These are phyloP conservation scores for Saccharomycopsis crataegensis DNA, from an alignment of 1,139 yeast species.

Conservation along the genomic window DNA sequence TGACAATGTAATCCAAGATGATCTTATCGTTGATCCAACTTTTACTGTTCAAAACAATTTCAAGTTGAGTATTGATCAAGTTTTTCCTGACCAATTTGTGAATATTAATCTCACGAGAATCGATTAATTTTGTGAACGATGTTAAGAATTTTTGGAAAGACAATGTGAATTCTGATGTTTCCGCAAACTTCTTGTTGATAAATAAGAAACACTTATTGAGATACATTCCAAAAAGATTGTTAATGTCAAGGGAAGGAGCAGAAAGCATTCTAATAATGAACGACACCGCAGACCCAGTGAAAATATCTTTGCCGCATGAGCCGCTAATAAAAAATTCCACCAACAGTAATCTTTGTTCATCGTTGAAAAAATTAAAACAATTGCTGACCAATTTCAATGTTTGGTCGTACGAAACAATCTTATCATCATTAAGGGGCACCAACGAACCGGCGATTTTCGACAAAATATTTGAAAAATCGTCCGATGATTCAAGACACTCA, in stretches of 20 bases:
- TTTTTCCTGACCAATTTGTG: conserved; percentile 41
- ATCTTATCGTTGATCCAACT: conserved; percentile 38
- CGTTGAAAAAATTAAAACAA: neutral
- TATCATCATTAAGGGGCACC: neutral
- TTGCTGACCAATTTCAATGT: neutral
- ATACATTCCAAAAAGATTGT: conserved; percentile 24
- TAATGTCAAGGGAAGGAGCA: neutral
- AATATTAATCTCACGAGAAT: conserved; percentile 28
- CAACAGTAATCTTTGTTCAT: neutral
- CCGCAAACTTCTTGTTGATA: conserved; percentile 59
- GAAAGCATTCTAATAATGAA: neutral
- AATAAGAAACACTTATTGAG: conserved; percentile 43
- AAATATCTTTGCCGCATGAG: neutral
- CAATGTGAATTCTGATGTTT: conserved; percentile 31
- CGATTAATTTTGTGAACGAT: conserved; percentile 28
- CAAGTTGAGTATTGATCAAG: conserved; percentile 59
- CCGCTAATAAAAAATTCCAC: neutral
- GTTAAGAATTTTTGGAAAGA: conserved; percentile 31
- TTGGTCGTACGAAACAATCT: neutral
- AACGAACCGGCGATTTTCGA: no score
- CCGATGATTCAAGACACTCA: no score
- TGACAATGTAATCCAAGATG: conserved; percentile 38
- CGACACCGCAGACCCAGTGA: neutral
- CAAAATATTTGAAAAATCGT: no score
- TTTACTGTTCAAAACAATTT: conserved; percentile 45